Conservation (phyloP, 1,284 basidiomycete species). For the Austroboletus niveus region DNA sequence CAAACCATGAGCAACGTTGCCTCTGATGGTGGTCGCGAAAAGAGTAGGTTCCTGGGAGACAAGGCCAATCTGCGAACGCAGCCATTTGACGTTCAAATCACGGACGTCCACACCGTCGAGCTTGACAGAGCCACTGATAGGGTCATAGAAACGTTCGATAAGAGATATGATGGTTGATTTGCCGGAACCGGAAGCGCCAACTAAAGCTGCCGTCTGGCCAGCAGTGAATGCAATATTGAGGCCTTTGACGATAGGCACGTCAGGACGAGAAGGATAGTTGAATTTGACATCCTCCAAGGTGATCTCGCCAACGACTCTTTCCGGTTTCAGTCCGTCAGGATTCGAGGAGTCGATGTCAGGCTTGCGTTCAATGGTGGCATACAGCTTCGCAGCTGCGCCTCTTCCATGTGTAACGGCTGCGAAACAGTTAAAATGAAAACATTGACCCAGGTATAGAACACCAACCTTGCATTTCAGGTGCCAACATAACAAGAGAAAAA, state of each 20-base stretch:
- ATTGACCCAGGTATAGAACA: background rate
- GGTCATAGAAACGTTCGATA: constrained; percentile 90
- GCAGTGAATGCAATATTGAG: constrained; percentile 68
- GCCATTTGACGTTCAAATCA: constrained; percentile 83
- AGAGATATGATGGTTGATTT: constrained; percentile 82
- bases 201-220: constrained; percentile 82
- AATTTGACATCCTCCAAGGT: constrained; percentile 78
- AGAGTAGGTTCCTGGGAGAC: constrained; percentile 90
- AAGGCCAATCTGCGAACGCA: constrained; percentile 86
- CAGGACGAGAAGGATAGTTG: constrained; percentile 88
- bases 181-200: constrained; percentile 88
- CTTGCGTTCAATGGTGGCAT: constrained; percentile 85
- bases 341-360: constrained; percentile 83
- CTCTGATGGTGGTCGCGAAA: constrained; percentile 76
- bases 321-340: constrained; percentile 70
- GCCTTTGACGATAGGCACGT: constrained; percentile 81
- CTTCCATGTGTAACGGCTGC: constrained; percentile 77
- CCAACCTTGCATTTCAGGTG: constrained; percentile 79
- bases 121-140: constrained; percentile 66
- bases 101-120: constrained; percentile 81
- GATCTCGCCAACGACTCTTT: constrained; percentile 74
- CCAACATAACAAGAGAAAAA: constrained; percentile 81
- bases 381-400: constrained; percentile 93
- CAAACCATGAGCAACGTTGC: constrained; percentile 89
- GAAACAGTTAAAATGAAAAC: background rate